Percentiles rank a stretch among this genome's conserved stretches.
phyloP scores from a whole-genome alignment of 2,329 filamentous ascomycete genomes.

The Grosmannia clavigera region DNA sequence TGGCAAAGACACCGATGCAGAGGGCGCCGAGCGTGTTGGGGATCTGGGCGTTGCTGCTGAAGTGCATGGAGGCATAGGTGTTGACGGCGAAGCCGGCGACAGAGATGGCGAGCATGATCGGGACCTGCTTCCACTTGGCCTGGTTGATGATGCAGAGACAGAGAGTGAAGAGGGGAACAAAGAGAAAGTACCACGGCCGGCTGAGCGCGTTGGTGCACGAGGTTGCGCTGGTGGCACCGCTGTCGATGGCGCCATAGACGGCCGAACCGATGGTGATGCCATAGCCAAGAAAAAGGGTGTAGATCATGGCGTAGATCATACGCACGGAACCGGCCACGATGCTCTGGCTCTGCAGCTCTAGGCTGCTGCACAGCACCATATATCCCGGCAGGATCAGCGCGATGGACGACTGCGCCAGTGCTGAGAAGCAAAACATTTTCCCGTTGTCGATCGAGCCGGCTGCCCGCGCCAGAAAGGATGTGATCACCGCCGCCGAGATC shows the following conservation, averaged over 20 bases:
- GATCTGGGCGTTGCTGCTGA: conserved; percentile 59
- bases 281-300: conserved; percentile 60
- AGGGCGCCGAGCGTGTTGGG: conserved; percentile 68
- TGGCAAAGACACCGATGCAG: conserved; percentile 64
- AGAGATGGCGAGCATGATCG: conserved; percentile 63
- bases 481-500: conserved; percentile 42
- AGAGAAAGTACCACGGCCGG: conserved; percentile 38
- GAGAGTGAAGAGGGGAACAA: conserved; percentile 55
- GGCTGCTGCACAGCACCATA: conserved; percentile 44
- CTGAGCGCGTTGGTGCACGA: conserved; percentile 25
- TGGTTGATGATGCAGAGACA: conserved; percentile 53
- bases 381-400: conserved; percentile 63
- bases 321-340: conserved; percentile 60
- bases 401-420: conserved; percentile 60
- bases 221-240: conserved; percentile 32
- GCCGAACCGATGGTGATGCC: conserved; percentile 57
- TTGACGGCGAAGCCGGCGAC: conserved; percentile 64
- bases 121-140: conserved; percentile 65
- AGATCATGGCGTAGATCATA: conserved; percentile 64
- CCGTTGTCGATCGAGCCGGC: conserved; percentile 51
- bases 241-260: conserved; percentile 50
- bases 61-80: conserved; percentile 55
- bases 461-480: conserved; percentile 56
- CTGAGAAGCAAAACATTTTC: conserved; percentile 56
- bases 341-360: conserved; percentile 58